Evolutionary conservation across 768 basidiomycete species (phyloP).

Genomic region (Psilocybe tampanensis): DNA sequence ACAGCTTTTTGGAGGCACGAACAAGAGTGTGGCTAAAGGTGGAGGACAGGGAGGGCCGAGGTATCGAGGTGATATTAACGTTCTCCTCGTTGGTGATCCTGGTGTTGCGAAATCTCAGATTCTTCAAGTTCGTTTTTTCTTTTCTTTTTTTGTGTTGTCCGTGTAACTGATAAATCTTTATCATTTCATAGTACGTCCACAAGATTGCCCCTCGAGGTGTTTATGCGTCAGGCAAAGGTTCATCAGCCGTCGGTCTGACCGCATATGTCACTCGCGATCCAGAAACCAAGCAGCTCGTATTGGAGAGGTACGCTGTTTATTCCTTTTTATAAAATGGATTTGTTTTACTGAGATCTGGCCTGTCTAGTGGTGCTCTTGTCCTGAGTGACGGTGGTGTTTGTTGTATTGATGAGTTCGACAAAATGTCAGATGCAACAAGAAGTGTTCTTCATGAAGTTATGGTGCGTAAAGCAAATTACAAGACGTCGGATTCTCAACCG

Average conservation of each 20-base stretch:
- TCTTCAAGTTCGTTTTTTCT: constrained; percentile 60
- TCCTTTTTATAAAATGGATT: neutral
- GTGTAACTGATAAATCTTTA: neutral
- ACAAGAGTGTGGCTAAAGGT: constrained; percentile 91
- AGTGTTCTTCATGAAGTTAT: constrained; percentile 99
- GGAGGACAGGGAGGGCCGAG: constrained; percentile 96
- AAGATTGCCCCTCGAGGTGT: constrained; percentile 98
- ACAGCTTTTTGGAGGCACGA: constrained; percentile 97
- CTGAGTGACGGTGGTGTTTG: constrained; percentile 96
- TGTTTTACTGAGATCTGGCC: neutral
- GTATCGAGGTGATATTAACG: constrained; percentile 98
- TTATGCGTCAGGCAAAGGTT: constrained; percentile 97
- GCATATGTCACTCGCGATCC: constrained; percentile 98
- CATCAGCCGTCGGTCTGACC: constrained; percentile 97
- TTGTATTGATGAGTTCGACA: constrained; percentile 99
- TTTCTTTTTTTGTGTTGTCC: neutral
- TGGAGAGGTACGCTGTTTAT: constrained; percentile 74
- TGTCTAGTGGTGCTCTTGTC: constrained; percentile 83
- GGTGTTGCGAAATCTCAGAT: constrained; percentile 98
- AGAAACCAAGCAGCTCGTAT: constrained; percentile 95
- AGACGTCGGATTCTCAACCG: no score
- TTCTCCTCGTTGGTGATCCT: constrained; percentile 95
- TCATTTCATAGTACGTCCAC: constrained; percentile 81
- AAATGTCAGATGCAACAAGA: constrained; percentile 97
- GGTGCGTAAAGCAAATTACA: constrained; percentile 51